Conservation (phyloP, 192 early-diverging fungal species). For the Gonapodya prolifera region DNA sequence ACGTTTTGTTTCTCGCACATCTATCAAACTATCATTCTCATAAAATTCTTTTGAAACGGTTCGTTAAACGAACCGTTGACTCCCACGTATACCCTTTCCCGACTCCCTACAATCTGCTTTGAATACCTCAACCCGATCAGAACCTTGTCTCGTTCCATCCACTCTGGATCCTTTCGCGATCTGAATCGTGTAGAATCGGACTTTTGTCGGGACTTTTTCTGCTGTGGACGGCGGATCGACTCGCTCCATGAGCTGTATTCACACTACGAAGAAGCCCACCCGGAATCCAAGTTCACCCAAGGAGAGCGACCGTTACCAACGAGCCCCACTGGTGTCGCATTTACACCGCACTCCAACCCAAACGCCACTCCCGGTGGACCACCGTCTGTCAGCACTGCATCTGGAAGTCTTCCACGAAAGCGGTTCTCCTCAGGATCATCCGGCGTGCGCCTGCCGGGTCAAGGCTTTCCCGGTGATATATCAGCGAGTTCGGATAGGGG, state of each 20-base stretch:
- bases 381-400: not conserved
- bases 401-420: not conserved
- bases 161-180: constrained; percentile 1
- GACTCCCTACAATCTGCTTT: too few species aligned
- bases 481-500: too few species aligned
- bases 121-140: not conserved
- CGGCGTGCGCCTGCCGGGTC: not conserved
- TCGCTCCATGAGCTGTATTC: constrained; percentile 89
- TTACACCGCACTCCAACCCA: not conserved
- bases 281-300: not conserved
- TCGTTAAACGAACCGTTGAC: too few species aligned
- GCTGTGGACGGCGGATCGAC: constrained; percentile 78
- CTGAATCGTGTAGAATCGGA: constrained; percentile 42
- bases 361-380: not conserved
- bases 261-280: constrained; percentile 80
- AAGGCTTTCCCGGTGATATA: too few species aligned
- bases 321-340: not conserved
- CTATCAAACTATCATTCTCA: not conserved
- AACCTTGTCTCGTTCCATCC: not conserved
- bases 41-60: too few species aligned
- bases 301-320: not conserved
- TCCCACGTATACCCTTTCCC: too few species aligned
- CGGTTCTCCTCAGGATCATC: not conserved
- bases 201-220: constrained; percentile 91
- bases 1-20: too few species aligned